Conservation (phyloP, 2,329 filamentous ascomycete genomes). For the Verticillium zaregamsianum region DNA sequence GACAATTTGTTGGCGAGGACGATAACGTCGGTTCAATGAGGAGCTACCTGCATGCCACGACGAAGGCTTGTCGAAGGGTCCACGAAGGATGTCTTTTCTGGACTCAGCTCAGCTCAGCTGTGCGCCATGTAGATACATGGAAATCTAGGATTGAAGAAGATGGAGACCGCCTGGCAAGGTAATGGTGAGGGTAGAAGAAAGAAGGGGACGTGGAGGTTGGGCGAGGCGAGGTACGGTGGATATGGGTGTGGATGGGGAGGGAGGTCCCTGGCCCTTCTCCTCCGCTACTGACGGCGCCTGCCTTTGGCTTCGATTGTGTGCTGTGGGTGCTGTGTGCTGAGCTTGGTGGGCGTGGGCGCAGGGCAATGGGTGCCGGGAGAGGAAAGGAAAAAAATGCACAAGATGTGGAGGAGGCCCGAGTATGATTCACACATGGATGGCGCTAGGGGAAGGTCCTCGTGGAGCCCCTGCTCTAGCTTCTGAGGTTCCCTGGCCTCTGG, state of each 20-base stretch:
- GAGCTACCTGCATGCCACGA: not conserved
- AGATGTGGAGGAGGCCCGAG: not conserved
- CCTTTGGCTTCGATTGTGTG: not conserved
- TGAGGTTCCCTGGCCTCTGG: not conserved
- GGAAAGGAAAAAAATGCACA: not conserved
- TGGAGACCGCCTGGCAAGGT: not conserved
- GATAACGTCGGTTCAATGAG: not conserved
- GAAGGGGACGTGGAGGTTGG: not conserved
- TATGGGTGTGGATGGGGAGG: not conserved
- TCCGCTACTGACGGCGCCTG: not conserved
- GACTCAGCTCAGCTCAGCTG: not conserved
- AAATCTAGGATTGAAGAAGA: not conserved
- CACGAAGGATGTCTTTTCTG: not conserved
- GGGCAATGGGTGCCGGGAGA: not conserved
- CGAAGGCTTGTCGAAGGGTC: not conserved
- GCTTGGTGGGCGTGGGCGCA: not conserved
- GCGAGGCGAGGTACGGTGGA: not conserved
- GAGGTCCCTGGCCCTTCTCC: not conserved
- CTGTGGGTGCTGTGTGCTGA: not conserved
- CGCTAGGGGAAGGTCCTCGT: not conserved
- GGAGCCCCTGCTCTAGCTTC: not conserved
- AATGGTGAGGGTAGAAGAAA: not conserved
- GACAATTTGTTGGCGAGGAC: not conserved
- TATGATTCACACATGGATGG: not conserved
- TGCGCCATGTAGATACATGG: not conserved